These are phyloP conservation scores for Meyerozyma smithsonii DNA, from an alignment of 1,139 yeast genomes.

Conservation along the genomic window DNA sequence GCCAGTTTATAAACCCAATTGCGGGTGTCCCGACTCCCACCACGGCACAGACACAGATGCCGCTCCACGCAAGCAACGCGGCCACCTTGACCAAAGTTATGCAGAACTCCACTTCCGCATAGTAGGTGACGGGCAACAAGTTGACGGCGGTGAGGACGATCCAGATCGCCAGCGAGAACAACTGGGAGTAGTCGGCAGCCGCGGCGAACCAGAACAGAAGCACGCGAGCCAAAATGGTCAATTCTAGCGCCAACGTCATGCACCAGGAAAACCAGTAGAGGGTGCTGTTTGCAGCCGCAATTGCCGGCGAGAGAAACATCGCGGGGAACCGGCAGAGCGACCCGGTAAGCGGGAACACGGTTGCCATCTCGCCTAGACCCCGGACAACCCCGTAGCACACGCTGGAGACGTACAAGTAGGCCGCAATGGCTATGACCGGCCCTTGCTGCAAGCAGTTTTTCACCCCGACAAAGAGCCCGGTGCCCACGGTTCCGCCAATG, in stretches of 20 bases:
- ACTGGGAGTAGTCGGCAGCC: neutral
- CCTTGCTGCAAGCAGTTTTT: slow-evolving; percentile 10
- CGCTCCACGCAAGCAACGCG: slow-evolving; percentile 17
- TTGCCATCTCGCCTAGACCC: slow-evolving; percentile 19
- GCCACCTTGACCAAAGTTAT: slow-evolving; percentile 18
- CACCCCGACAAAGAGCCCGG: slow-evolving; percentile 24
- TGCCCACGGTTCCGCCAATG: slow-evolving; percentile 25
- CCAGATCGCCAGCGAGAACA: slow-evolving; percentile 10
- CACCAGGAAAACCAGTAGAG: slow-evolving; percentile 27
- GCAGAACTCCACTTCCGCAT: slow-evolving; percentile 19
- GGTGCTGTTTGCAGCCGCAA: slow-evolving; percentile 18
- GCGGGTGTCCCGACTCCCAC: slow-evolving; percentile 3
- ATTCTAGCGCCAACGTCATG: slow-evolving; percentile 21
- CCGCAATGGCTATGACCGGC: slow-evolving; percentile 16
- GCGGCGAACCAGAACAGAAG: slow-evolving; percentile 12
- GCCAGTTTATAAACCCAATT: slow-evolving; percentile 10
- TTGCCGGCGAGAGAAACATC: slow-evolving; percentile 14
- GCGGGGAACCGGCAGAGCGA: slow-evolving; percentile 20
- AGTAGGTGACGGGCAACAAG: slow-evolving; percentile 19
- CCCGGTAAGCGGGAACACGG: slow-evolving; percentile 17
- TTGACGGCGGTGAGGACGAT: slow-evolving; percentile 14
- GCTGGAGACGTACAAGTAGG: slow-evolving; percentile 16
- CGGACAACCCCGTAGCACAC: slow-evolving; percentile 16
- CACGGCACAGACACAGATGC: slow-evolving; percentile 5
- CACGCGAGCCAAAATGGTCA: slow-evolving; percentile 16